Base-by-base conservation (phyloP, 148 eudicot species). In the Heliamphora exappendiculata region DNA sequence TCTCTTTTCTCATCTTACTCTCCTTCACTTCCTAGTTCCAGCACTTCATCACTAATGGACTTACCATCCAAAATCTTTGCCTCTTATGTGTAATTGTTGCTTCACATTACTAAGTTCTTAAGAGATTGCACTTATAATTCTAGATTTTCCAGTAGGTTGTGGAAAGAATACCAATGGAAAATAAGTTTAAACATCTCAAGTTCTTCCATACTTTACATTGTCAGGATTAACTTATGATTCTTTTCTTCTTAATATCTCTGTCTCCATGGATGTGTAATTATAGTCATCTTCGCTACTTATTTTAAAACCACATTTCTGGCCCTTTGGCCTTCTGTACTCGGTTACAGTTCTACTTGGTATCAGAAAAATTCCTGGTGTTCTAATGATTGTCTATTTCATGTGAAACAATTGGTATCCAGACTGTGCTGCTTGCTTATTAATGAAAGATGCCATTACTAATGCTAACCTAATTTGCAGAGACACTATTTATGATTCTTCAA, bases 401-500 rank as follows among this genome's bases (percentile, higher is more conserved):
- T 64, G 51, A 69, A 77, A 42, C 9, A 22, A 26, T 17, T 44
- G 17, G n/a, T 1, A 28, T 42, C 45, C 68, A n/a, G n/a, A 41
- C 1, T 39, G 12, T 62, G 24, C 58, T 28, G n/a, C 28, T 75
- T 20, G 34, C 39, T 44, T 75, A 26, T 39, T 62, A 29, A 0
- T n/a, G n/a, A 28, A 28, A 33, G 11, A n/a, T n/a, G n/a, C n/a
- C n/a, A 24, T 50, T 68, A 13, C 70, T 84, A 50, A 41, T 71
- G 51, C 47, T 10, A 16, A 12, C 58, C 58, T 71, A 81, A 45
- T 37, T 78, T 90, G 87, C 96, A 95, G 98, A 78, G 81, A 76
- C 75, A 67, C 80, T 58, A 83, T 59, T 60, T 95, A 88, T 83
- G 98, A 95, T 82, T 79, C 90, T 57, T 88, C 91, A 45, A 66